Evolutionary conservation across 352 stramenopile genomes (phyloP), one percentile per base, ranked within the genome.

Genomic region (Phytophthora uliginosa): DNA sequence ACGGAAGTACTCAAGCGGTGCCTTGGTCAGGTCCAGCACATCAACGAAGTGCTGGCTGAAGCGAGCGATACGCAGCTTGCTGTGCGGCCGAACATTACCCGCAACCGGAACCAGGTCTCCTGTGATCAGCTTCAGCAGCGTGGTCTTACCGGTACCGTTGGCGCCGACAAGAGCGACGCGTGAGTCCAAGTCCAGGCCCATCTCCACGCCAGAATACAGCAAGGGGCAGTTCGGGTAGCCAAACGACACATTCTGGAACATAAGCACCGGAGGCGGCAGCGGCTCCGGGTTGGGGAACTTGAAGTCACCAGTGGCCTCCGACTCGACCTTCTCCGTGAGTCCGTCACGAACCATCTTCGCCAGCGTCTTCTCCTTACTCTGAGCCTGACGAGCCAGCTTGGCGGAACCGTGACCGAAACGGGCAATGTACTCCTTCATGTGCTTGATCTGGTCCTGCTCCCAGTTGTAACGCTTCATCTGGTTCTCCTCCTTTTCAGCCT

Each of bases 31-130:
- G 76, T 99, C 94, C n/a, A 99, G 82, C 42, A 99, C 95, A 79
- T 99, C 98, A 3, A 99, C 97, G 70, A 99, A 99, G 78, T 99
- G 98, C 86, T 99, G 98, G 71, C 95, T 99, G 82, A 99, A 99
- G 26, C 96, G 91, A 31, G 95, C 95, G 50, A 99, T 92, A 77
- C 97, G 98, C 42, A 99, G 88, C 80, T 99, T 98, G 36, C 86
- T 96, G 84, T 99, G 97, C 61, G 96, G 97, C 51, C 97, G 91
- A 69, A 99, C 97, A 58, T 99, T 98, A 50, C 98, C 98, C 18
- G 91, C 75, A 22, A 97, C 89, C 24, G 98, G 96, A 54, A 95
- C 84, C 34, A 99, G 83, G 76, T 99, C 96, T 33, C 98, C 96
- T 18, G 92, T 98, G 78, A 99, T 99, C 34, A 99, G 88, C 86